These are phyloP conservation scores for Pelargonium citronellum DNA, from an alignment of 441 rosid genomes.

Conservation along the genomic window DNA sequence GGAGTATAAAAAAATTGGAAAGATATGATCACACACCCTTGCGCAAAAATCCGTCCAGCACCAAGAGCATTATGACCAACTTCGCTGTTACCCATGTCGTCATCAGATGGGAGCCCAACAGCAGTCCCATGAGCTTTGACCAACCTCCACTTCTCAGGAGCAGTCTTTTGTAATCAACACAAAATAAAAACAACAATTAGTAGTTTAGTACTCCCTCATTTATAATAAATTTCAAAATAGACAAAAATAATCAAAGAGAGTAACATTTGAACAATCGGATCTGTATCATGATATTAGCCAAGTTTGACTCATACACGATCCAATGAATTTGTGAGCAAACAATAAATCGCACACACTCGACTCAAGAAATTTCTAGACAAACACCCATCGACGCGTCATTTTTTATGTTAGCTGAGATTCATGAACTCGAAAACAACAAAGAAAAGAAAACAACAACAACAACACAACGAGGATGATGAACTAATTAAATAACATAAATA, in stretches of 20 bases:
- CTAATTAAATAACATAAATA: no score
- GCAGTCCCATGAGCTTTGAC: constrained; percentile 83
- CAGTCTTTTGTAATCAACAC: constrained; percentile 31
- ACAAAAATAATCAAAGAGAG: no score
- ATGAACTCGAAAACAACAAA: neutral
- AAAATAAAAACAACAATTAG: neutral
- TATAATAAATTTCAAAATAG: no score
- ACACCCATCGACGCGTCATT: no score
- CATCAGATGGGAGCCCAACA: constrained; percentile 93
- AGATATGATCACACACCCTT: constrained; percentile 42
- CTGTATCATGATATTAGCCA: no score
- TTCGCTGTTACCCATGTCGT: constrained; percentile 98
- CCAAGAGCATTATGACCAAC: constrained; percentile 99
- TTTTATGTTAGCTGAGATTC: no score
- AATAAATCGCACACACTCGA: no score
- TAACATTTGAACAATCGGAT: no score
- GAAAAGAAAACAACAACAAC: neutral
- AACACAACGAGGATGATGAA: neutral
- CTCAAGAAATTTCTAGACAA: no score
- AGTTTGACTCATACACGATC: no score
- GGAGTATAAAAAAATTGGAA: neutral
- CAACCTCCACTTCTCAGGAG: constrained; percentile 80
- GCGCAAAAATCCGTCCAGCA: constrained; percentile 89
- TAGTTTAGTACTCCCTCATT: neutral
- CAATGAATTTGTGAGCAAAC: no score